Evolutionary conservation across 2,329 filamentous ascomycete species (phyloP).

Genomic region (Verticillium klebahnii): DNA sequence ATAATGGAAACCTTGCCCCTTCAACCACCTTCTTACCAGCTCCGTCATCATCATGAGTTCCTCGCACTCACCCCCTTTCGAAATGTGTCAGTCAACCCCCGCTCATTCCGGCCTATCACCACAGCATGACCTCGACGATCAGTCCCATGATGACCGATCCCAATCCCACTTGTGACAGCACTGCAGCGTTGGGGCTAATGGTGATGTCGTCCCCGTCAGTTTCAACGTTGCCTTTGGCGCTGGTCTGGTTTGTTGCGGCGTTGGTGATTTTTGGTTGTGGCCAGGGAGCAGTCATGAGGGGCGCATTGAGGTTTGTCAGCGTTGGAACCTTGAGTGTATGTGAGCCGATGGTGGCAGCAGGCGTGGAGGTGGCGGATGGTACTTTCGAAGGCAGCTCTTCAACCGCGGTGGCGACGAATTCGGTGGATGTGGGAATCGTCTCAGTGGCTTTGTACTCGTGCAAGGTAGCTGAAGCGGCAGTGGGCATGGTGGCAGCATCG

Average conservation of each 20-base stretch:
- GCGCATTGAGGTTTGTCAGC: not conserved
- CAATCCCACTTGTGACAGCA: not conserved
- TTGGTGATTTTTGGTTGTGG: not conserved
- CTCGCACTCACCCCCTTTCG: not conserved
- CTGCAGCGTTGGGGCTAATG: not conserved
- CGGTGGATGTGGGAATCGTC: not conserved
- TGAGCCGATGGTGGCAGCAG: not conserved
- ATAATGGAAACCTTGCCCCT: too few species aligned
- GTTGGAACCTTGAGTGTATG: not conserved
- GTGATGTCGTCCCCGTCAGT: not conserved
- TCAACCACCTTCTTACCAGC: too few species aligned
- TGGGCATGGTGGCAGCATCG: conserved; percentile 19
- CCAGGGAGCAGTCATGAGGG: not conserved
- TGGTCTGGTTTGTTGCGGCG: not conserved
- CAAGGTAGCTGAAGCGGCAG: conserved; percentile 16
- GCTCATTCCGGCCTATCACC: not conserved
- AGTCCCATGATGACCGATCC: not conserved
- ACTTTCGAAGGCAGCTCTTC: not conserved
- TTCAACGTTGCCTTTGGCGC: not conserved
- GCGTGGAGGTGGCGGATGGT: not conserved
- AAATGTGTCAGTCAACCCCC: not conserved
- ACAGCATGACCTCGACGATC: not conserved
- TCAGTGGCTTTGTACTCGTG: not conserved
- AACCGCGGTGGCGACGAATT: not conserved
- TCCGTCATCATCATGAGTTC: too few species aligned